These are phyloP conservation scores for Elongisporangium undulatum DNA, from an alignment of 352 stramenopile species.

Conservation along the genomic window DNA sequence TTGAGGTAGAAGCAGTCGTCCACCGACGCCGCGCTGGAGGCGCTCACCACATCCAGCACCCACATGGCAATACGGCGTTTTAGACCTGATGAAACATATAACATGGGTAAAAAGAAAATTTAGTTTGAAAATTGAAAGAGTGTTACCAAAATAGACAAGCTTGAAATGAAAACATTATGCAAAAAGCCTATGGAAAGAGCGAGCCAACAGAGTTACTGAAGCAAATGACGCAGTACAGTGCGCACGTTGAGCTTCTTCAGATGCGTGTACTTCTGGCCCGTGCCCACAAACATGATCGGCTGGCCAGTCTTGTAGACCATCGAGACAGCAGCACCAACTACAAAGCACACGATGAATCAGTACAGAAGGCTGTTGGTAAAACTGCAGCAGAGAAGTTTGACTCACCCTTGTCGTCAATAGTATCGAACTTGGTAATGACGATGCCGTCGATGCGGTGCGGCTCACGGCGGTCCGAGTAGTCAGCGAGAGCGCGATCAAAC, in stretches of 20 bases:
- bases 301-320: conserved; percentile 99
- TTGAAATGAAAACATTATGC: neutral
- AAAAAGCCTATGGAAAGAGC: neutral
- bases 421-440: conserved; percentile 99
- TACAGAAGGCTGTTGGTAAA: neutral
- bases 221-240: conserved; percentile 94
- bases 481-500: conserved; percentile 91
- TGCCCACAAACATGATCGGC: conserved; percentile 98
- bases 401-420: conserved; percentile 96
- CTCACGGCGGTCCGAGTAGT: conserved; percentile 81
- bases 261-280: conserved; percentile 99
- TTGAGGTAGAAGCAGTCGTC: conserved; percentile 77
- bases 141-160: neutral
- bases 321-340: conserved; percentile 97
- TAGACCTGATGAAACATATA: neutral
- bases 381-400: conserved; percentile 3
- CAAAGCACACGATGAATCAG: conserved; percentile 7
- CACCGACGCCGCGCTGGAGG: conserved; percentile 18
- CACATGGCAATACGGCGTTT: conserved; percentile 36
- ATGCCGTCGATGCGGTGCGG: conserved; percentile 96
- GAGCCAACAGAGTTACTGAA: conserved; percentile 54
- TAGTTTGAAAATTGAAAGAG: neutral
- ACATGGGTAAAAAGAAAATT: neutral
- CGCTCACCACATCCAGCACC: conserved; percentile 68
- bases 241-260: conserved; percentile 97